Evolutionary conservation across 129 eudicot genomes (phyloP), one percentile per base, ranked within the genome.

Genomic region (Deinandra increscens): DNA sequence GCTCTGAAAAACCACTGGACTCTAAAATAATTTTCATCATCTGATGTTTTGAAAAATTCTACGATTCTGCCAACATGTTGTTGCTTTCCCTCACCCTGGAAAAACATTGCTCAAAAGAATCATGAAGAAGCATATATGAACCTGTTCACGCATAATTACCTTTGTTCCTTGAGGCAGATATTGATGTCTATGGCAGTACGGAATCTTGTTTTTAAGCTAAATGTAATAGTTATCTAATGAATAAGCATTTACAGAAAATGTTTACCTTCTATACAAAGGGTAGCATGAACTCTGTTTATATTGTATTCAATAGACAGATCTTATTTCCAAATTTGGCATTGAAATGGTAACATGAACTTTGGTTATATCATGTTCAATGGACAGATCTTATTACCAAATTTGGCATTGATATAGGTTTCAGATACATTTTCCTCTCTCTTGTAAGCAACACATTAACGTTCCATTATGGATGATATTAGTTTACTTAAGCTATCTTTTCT

Each of bases 1-100:
- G 96, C 96, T 83, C 89, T 84, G 74, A 59, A 91, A 78, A 85
- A 91, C 97, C 97, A 91, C 74, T 86, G 97, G 38, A 85, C 88
- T 78, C 97, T 91, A 71, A 88, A 91, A 80, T 85, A 88, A 71
- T 86, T 90, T 69, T 88, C 83, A 61, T 82, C 88, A 4, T 83
- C 91, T 18, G 77, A 75, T 60, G 97, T 85, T 68, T 82, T 77
- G 86, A 91, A 91, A 72, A 91, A 91, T 74, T 91, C 97, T 76
- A 91, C 66, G 65, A 91, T 86, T 76, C 78, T 84, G 63, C 97
- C 97, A 76, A 88, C 77, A 70, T 84, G 93, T 63, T 77, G 81
- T 78, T 83, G 78, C 46, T 60, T 70, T 76, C 85, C 97, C 42
- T 85, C 87, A 53, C 97, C 97, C 97, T 91, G 83, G 83, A 77